Base-by-base conservation (phyloP, 2,329 filamentous ascomycete species). In the Calonectria pauciramosa region DNA sequence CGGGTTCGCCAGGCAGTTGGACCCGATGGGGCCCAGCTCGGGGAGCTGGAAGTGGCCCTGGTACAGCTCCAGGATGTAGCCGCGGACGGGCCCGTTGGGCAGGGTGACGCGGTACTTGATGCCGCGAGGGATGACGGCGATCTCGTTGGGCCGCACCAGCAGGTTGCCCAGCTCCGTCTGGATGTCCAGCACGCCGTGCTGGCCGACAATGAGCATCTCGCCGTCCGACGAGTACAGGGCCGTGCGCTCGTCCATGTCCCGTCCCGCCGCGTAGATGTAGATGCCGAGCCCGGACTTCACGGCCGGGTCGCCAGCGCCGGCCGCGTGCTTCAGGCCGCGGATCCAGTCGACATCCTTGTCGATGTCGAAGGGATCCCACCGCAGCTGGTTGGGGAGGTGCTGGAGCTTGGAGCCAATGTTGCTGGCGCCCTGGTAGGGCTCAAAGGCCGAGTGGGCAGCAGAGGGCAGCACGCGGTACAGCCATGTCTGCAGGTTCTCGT, bases 161-260 rank as follows among this genome's bases (percentile, higher is more conserved):
- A 96, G 85, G 77, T 89, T 90, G 47, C 94, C 94, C 36, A 96
- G 86, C 83, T 96, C 94, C 0, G 94, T 96, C 80, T 93, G 91
- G 71, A 96, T 93, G 79, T 96, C 93, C 51, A 96, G 86, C 7
- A 89, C 89, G 0, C 94, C 94, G 73, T 94, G 90, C 81, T 96
- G 94, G 4, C 93, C 89, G 4, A 96, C 93, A 75, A 96, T 92
- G 47, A 96, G 85, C 80, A 95, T 91, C 83, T 96, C 94, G 10
- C 94, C 94, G 81, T 96, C 94, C 0, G 95, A 93, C 5, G 94
- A 96, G 87, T 96, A 97, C 85, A 96, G 96, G 0, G 95, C 95
- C 66, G 93, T 89, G 28, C 90, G 90, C 13, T 88, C 86, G 56
- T 89, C 88, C 96, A 98, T 98, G 81, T 93, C 92, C 80, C 91